A percentile compares a stretch with the other conserved stretches of the same genome.
phyloP scores from a whole-genome alignment of 2,329 filamentous ascomycete species.

The Scedosporium boydii region DNA sequence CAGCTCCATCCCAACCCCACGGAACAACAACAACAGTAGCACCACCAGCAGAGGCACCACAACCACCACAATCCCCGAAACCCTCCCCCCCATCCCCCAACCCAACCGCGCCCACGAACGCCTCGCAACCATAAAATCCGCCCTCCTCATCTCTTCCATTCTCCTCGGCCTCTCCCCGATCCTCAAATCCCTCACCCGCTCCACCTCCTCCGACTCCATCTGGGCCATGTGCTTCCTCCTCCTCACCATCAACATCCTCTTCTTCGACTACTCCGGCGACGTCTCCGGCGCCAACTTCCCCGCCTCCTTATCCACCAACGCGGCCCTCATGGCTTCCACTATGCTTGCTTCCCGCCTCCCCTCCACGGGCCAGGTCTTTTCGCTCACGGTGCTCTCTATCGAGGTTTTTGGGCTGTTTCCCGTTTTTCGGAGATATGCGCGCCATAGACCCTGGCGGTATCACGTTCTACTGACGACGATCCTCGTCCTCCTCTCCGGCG shows the following conservation, averaged over 20 bases:
- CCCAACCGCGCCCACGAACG: constrained; percentile 38
- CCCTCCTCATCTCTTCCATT: constrained; percentile 84
- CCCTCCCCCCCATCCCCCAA: constrained; percentile 17
- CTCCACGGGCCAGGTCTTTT: constrained; percentile 89
- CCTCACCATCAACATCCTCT: constrained; percentile 91
- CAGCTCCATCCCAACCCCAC: constrained; percentile 27
- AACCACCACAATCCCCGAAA: constrained; percentile 9
- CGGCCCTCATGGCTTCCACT: constrained; percentile 90
- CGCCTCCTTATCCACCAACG: constrained; percentile 79
- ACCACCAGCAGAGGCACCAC: constrained; percentile 7
- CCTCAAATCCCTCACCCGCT: constrained; percentile 88
- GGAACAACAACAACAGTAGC: constrained; percentile 10
- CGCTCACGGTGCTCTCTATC: constrained; percentile 88
- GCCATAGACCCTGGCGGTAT: constrained; percentile 71
- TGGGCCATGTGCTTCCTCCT: constrained; percentile 96
- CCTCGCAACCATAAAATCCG: constrained; percentile 81
- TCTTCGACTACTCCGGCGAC: constrained; percentile 86
- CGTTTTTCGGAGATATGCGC: constrained; percentile 86
- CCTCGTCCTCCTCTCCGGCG: constrained; percentile 71
- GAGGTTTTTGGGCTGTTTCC: constrained; percentile 96
- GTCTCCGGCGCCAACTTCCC: constrained; percentile 52
- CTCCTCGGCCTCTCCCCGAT: constrained; percentile 89
- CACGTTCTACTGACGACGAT: constrained; percentile 68
- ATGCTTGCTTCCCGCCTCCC: constrained; percentile 84
- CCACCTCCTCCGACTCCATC: constrained; percentile 88